These are phyloP conservation scores for Rhodomyrtus psidioides DNA, from an alignment of 441 rosid species.

Conservation along the genomic window DNA sequence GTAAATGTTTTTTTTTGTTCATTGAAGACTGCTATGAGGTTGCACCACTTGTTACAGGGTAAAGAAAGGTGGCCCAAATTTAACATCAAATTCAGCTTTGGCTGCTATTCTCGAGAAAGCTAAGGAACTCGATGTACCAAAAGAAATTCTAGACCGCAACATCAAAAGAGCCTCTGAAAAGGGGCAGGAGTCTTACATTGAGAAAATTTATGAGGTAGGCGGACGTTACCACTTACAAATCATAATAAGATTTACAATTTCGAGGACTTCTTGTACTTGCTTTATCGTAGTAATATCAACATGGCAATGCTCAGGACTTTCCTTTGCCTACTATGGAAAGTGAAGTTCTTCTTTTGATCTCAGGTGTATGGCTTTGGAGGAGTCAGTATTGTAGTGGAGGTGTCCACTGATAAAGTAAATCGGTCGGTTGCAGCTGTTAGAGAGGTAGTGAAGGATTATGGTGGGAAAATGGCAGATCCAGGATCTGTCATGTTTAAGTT, in stretches of 20 bases:
- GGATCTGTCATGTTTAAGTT: constrained; percentile 93
- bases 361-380: constrained; percentile 96
- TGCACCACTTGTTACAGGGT: constrained; percentile 42
- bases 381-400: constrained; percentile 87
- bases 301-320: neutral
- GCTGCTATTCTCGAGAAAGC: constrained; percentile 81
- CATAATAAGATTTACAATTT: neutral
- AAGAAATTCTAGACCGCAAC: constrained; percentile 89
- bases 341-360: neutral
- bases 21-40: neutral
- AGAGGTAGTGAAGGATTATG: constrained; percentile 73
- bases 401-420: constrained; percentile 80
- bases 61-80: constrained; percentile 81
- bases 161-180: constrained; percentile 81
- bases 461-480: constrained; percentile 92
- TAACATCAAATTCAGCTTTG: constrained; percentile 55
- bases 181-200: constrained; percentile 84
- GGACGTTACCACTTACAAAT: neutral
- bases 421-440: constrained; percentile 83
- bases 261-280: neutral
- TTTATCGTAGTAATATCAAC: neutral
- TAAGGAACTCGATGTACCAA: constrained; percentile 85
- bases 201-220: constrained; percentile 78
- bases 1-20: neutral
- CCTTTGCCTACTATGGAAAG: neutral